Percentiles rank a stretch among this genome's conserved stretches.
Evolutionary conservation across 2,329 filamentous ascomycete genomes (phyloP).

Genomic region (Calonectria multiphialidica): DNA sequence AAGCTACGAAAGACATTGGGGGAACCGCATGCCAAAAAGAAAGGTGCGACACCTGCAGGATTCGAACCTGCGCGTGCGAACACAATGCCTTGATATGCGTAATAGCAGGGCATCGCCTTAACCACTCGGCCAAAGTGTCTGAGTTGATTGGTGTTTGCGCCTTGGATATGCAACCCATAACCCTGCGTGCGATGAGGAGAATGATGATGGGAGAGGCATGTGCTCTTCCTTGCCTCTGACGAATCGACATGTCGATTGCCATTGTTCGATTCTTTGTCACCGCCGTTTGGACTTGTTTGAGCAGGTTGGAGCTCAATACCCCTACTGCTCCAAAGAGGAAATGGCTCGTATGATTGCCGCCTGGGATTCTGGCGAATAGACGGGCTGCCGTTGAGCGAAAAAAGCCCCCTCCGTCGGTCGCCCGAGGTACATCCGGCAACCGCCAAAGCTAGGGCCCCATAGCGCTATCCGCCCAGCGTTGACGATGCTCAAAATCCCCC

Average conservation of each 20-base stretch:
- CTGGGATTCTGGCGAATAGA: constrained; percentile 13
- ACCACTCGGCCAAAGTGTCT: constrained; percentile 25
- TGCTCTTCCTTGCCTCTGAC: neutral
- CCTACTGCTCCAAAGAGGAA: constrained; percentile 32
- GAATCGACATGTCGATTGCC: neutral
- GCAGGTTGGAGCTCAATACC: neutral
- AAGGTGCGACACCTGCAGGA: constrained; percentile 20
- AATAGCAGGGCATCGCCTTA: constrained; percentile 25
- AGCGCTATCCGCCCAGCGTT: neutral
- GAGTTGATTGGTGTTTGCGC: neutral
- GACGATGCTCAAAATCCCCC: constrained; percentile 12
- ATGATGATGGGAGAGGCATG: no score
- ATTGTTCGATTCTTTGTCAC: neutral
- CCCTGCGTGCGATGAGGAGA: no score
- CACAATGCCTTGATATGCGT: constrained; percentile 23
- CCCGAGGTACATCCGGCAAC: constrained; percentile 40
- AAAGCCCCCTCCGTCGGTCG: neutral
- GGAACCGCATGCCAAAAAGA: neutral
- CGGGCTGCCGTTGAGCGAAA: constrained; percentile 10
- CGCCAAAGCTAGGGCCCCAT: constrained; percentile 33
- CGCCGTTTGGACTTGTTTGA: neutral
- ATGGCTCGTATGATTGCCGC: constrained; percentile 28
- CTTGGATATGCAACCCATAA: neutral
- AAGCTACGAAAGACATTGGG: neutral
- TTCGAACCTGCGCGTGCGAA: constrained; percentile 26